These are phyloP conservation scores for Aechmea fasciata DNA, from an alignment of 176 grass and related monocot genomes.

Conservation along the genomic window DNA sequence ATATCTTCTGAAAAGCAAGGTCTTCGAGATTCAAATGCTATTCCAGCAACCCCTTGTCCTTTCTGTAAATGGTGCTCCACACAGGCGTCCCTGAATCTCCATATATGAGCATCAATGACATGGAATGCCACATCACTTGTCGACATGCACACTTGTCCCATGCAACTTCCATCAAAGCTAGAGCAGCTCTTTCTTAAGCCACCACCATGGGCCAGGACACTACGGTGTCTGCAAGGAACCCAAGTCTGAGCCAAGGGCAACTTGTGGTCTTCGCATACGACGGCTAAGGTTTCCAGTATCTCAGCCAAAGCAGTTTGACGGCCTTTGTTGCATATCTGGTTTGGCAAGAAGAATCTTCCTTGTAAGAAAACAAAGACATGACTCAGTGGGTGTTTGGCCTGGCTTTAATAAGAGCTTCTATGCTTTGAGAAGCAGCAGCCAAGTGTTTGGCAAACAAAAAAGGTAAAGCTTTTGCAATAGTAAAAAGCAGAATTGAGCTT, in stretches of 20 bases:
- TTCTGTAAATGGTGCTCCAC: conserved; percentile 89
- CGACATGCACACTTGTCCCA: conserved; percentile 90
- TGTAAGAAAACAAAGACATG: not conserved
- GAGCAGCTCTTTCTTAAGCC: conserved; percentile 77
- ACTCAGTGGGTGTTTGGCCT: too few relatives aligned
- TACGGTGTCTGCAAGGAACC: conserved; percentile 78
- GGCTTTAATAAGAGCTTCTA: too few relatives aligned
- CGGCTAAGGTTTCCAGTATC: conserved; percentile 73
- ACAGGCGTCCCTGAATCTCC: conserved; percentile 97
- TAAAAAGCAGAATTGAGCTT: conserved; percentile 11
- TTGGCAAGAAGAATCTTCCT: conserved; percentile 19
- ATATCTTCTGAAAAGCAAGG: conserved; percentile 75
- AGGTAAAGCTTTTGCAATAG: not conserved
- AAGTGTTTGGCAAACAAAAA: too few relatives aligned
- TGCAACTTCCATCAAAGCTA: conserved; percentile 81
- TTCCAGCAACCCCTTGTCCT: conserved; percentile 83
- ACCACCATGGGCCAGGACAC: conserved; percentile 75
- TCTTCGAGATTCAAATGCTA: conserved; percentile 43
- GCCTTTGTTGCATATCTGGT: conserved; percentile 92
- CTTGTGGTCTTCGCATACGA: conserved; percentile 75
- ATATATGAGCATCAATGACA: conserved; percentile 65
- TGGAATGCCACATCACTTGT: conserved; percentile 85
- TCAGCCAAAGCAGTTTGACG: conserved; percentile 81
- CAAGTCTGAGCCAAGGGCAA: conserved; percentile 90
- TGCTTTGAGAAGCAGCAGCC: too few relatives aligned